Percentiles rank a stretch among this genome's conserved stretches.
Evolutionary conservation across 2,329 filamentous ascomycete genomes (phyloP).

Genomic region (Monilinia aucupariae): DNA sequence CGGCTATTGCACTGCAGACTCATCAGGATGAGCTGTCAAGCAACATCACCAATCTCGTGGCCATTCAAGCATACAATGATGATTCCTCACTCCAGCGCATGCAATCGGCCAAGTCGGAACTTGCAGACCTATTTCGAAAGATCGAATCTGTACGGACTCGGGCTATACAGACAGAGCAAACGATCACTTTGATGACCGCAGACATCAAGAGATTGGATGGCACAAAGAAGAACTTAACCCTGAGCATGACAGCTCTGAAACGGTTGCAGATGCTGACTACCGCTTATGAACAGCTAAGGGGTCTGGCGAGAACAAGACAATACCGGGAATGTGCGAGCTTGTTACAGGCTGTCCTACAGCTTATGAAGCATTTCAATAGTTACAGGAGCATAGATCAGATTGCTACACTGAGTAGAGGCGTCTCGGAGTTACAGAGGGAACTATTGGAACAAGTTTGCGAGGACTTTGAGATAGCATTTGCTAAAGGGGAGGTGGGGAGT

Average conservation of each 20-base stretch:
- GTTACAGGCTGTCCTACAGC: slow-evolving; percentile 88
- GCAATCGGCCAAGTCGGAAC: slow-evolving; percentile 82
- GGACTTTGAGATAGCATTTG: slow-evolving; percentile 93
- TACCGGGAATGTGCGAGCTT: slow-evolving; percentile 93
- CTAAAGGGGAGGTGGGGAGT: slow-evolving; percentile 72
- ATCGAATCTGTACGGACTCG: slow-evolving; percentile 89
- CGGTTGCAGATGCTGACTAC: slow-evolving; percentile 97
- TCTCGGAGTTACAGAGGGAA: slow-evolving; percentile 87
- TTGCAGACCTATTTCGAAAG: slow-evolving; percentile 84
- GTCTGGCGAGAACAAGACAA: slow-evolving; percentile 76
- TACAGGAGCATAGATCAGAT: slow-evolving; percentile 98
- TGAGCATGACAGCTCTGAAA: slow-evolving; percentile 97
- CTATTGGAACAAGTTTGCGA: slow-evolving; percentile 97
- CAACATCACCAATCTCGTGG: slow-evolving; percentile 68
- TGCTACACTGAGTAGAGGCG: slow-evolving; percentile 83
- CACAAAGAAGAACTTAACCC: slow-evolving; percentile 91
- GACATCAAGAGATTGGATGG: slow-evolving; percentile 97
- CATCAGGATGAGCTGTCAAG: slow-evolving; percentile 79
- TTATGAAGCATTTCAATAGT: slow-evolving; percentile 98
- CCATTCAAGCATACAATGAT: slow-evolving; percentile 75
- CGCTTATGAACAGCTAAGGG: slow-evolving; percentile 92
- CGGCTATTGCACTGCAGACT: slow-evolving; percentile 65
- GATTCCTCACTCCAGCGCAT: slow-evolving; percentile 86
- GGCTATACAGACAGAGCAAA: slow-evolving; percentile 86
- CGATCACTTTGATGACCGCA: slow-evolving; percentile 97